Conservation (phyloP, 352 stramenopile species). For the Phytophthora citricola region DNA sequence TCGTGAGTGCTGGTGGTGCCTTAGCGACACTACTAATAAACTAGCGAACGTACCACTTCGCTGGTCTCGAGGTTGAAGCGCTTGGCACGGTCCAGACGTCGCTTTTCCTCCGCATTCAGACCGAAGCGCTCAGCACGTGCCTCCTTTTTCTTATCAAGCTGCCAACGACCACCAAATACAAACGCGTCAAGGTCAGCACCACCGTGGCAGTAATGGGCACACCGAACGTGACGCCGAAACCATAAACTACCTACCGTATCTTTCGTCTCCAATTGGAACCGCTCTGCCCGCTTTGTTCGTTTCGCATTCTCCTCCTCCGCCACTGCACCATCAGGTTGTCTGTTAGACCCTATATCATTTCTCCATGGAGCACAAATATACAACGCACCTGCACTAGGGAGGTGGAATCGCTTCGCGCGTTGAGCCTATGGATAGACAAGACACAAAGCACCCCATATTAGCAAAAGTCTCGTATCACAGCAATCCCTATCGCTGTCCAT, state of each 20-base stretch:
- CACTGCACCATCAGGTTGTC: slow-evolving; percentile 19
- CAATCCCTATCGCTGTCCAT: background rate
- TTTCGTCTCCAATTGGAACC: slow-evolving; percentile 81
- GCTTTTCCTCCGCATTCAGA: slow-evolving; percentile 82
- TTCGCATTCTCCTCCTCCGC: slow-evolving; percentile 63
- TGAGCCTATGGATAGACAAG: slow-evolving; percentile 47
- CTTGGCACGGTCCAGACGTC: slow-evolving; percentile 82
- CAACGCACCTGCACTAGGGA: slow-evolving; percentile 46
- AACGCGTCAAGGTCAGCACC: slow-evolving; percentile 10
- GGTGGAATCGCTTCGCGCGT: slow-evolving; percentile 83
- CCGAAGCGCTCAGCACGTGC: slow-evolving; percentile 84
- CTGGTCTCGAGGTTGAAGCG: slow-evolving; percentile 84
- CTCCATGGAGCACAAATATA: background rate
- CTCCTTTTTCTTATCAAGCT: slow-evolving; percentile 87
- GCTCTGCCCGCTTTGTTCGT: slow-evolving; percentile 78
- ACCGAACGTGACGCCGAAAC: background rate
- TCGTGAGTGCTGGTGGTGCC: slow-evolving; percentile 14
- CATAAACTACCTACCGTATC: slow-evolving; percentile 57
- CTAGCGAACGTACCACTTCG: slow-evolving; percentile 62
- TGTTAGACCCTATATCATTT: slow-evolving; percentile 7
- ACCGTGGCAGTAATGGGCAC: slow-evolving; percentile 13
- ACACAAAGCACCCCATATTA: background rate
- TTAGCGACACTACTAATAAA: slow-evolving; percentile 11
- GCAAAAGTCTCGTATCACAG: background rate
- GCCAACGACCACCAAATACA: slow-evolving; percentile 6